phyloP scores from a whole-genome alignment of 2,329 filamentous ascomycete species.

The Botrytis squamosa region DNA sequence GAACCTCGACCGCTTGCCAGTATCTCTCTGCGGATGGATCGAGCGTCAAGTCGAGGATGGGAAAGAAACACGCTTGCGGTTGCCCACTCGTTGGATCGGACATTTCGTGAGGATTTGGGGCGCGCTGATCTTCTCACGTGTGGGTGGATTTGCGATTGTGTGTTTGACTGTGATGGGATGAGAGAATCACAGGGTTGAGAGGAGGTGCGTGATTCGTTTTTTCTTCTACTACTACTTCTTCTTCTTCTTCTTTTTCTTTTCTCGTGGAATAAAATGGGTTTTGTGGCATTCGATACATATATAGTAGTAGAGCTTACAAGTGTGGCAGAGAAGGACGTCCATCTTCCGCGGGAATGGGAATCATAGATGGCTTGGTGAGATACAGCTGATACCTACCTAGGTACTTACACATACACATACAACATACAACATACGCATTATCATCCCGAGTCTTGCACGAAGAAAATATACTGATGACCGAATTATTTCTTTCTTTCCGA shows the following conservation, averaged over 20 bases:
- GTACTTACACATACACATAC: neutral
- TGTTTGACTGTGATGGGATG: neutral
- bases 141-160: neutral
- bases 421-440: neutral
- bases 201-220: too few relatives aligned
- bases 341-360: neutral
- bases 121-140: too few relatives aligned
- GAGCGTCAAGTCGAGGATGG: neutral
- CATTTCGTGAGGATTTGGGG: neutral
- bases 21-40: neutral
- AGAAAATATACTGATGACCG: neutral
- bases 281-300: neutral
- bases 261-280: too few relatives aligned
- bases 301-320: neutral
- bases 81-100: neutral
- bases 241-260: too few relatives aligned
- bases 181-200: neutral
- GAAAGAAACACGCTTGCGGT: slow-evolving; percentile 13
- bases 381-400: neutral
- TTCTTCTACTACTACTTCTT: too few relatives aligned
- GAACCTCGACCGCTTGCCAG: slow-evolving; percentile 12
- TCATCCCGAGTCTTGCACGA: neutral
- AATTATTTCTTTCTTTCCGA: neutral
- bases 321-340: neutral
- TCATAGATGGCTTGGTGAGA: neutral